phyloP scores from a whole-genome alignment of 305 asterid species.

The Fraxinus sp. region DNA sequence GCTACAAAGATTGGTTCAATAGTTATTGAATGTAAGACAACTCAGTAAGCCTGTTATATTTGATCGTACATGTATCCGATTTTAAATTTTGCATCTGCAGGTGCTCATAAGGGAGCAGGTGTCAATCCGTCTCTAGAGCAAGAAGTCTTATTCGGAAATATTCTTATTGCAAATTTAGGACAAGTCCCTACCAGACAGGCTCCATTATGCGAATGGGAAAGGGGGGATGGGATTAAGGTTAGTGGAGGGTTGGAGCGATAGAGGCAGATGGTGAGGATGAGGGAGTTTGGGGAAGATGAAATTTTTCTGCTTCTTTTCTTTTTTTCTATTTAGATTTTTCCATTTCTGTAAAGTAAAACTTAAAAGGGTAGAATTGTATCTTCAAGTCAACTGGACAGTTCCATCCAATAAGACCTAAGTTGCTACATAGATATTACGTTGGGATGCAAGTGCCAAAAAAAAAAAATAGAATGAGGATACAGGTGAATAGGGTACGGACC shows the following conservation, averaged over 20 bases:
- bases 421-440: constrained; percentile 89
- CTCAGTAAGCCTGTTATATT: constrained; percentile 9
- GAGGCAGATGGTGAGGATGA: not conserved
- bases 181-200: constrained; percentile 99
- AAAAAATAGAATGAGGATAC: not conserved
- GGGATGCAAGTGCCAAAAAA: constrained; percentile 6
- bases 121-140: constrained; percentile 73
- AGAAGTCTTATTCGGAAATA: constrained; percentile 88
- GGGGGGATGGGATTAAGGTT: not conserved
- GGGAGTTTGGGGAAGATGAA: not conserved
- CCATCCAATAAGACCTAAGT: not conserved
- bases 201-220: constrained; percentile 75
- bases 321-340: not conserved
- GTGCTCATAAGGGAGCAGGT: constrained; percentile 81
- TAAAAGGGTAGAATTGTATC: not conserved
- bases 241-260: not conserved
- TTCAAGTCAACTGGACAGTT: not conserved
- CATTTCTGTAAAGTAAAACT: not conserved
- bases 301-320: not conserved
- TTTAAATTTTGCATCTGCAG: constrained; percentile 35
- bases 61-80: not conserved
- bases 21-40: constrained; percentile 59
- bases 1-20: constrained; percentile 88
- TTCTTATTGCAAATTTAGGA: constrained; percentile 87
- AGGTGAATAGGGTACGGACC: not conserved